Conservation (phyloP, 73 alveolate genomes). For the Paramecium primaurelia region DNA sequence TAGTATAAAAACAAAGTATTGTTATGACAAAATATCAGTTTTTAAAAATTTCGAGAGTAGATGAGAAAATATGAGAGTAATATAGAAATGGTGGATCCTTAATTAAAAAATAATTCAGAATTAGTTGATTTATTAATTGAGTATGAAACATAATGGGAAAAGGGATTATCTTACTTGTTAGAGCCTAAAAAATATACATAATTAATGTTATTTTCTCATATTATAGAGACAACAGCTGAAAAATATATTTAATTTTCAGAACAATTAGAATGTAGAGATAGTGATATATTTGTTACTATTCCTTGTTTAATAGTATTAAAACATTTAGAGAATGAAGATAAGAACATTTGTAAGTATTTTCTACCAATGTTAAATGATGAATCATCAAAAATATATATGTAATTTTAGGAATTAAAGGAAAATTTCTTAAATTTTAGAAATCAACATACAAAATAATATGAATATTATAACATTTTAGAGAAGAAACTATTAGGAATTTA, state of each 20-base stretch:
- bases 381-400: constrained; percentile 57
- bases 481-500: constrained; percentile 6
- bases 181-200: constrained; percentile 60
- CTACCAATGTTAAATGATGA: constrained; percentile 72
- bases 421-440: constrained; percentile 55
- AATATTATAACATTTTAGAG: constrained; percentile 65
- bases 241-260: constrained; percentile 68
- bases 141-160: constrained; percentile 88
- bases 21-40: constrained; percentile 15
- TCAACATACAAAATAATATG: constrained; percentile 33
- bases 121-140: constrained; percentile 82
- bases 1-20: constrained; percentile 66
- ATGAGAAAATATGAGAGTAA: constrained; percentile 86
- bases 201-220: constrained; percentile 59
- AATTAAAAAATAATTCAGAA: constrained; percentile 89
- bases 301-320: constrained; percentile 73
- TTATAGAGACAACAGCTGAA: constrained; percentile 77
- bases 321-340: constrained; percentile 73
- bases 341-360: constrained; percentile 68
- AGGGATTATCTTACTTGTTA: constrained; percentile 53
- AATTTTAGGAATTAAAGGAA: constrained; percentile 38
- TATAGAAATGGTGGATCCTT: constrained; percentile 96
- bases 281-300: constrained; percentile 71
- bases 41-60: constrained; percentile 60
- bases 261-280: constrained; percentile 65